Percentiles rank a stretch among this genome's conserved stretches.
phyloP scores from a whole-genome alignment of 1,284 basidiomycete species.

The Puccinia brachypodii region DNA sequence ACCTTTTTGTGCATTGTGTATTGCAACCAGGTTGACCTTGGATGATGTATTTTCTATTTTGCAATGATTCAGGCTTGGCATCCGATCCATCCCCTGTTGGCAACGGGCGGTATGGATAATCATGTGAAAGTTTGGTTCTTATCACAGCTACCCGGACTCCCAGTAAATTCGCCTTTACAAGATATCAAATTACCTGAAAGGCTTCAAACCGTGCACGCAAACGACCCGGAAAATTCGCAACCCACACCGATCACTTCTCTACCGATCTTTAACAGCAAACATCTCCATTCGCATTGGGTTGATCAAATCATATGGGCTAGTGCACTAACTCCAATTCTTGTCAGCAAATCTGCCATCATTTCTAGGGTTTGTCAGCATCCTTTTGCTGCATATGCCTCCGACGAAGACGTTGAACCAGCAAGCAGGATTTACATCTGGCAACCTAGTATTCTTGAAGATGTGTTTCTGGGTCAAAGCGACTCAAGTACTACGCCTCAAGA shows the following conservation, averaged over 20 bases:
- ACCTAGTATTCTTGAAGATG: conserved; percentile 13
- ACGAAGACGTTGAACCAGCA: not conserved
- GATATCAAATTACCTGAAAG: not conserved
- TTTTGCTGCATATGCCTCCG: not conserved
- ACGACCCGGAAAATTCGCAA: not conserved
- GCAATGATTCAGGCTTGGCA: conserved; percentile 13
- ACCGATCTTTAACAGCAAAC: conserved; percentile 27
- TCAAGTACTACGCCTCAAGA: not conserved
- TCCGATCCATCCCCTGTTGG: conserved; percentile 21
- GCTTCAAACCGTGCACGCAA: not conserved
- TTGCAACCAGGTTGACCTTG: not conserved
- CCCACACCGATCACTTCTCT: not conserved
- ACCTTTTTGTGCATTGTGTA: not conserved
- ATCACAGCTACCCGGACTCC: not conserved
- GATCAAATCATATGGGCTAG: conserved; percentile 18
- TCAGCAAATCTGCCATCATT: conserved; percentile 16
- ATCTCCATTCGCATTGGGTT: conserved; percentile 25
- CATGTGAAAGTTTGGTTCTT: conserved; percentile 26
- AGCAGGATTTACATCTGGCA: conserved; percentile 11
- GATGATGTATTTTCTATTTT: not conserved
- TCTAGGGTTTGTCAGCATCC: not conserved
- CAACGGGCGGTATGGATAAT: conserved; percentile 30
- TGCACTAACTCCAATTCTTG: not conserved
- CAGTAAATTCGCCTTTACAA: not conserved
- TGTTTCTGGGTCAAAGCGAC: conserved; percentile 1